phyloP scores from a whole-genome alignment of 2,329 filamentous ascomycete genomes.

The Fusarium sp. region DNA sequence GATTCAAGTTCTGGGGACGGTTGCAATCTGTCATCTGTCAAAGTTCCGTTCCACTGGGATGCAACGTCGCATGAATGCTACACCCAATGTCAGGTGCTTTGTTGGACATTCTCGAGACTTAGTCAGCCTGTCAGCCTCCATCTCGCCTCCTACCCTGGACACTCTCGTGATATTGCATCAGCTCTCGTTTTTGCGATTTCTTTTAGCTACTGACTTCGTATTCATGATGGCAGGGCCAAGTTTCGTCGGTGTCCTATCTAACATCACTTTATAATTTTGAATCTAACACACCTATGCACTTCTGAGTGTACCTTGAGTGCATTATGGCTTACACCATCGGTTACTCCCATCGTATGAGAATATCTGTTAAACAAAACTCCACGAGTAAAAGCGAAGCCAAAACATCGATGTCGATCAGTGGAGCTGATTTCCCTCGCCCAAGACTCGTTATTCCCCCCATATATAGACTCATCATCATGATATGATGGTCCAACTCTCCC shows the following conservation, averaged over 20 bases:
- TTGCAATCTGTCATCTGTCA: conserved; percentile 28
- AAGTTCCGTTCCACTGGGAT: conserved; percentile 21
- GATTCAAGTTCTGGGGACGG: conserved; percentile 2
- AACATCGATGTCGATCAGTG: conserved; percentile 16
- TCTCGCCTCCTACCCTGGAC: conserved; percentile 23
- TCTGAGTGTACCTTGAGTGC: background rate
- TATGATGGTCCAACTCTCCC: conserved; percentile 5
- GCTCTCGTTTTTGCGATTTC: background rate
- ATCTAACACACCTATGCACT: background rate
- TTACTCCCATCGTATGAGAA: no score
- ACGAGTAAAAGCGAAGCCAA: background rate
- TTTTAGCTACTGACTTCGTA: background rate
- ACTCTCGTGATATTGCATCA: background rate
- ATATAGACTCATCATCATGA: conserved; percentile 13
- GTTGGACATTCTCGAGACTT: conserved; percentile 4
- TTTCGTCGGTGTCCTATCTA: background rate
- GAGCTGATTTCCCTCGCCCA: background rate
- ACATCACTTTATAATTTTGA: background rate
- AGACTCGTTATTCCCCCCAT: background rate
- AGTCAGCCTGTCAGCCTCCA: conserved; percentile 1
- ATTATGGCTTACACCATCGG: background rate
- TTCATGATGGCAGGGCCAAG: no score
- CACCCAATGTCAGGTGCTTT: conserved; percentile 24
- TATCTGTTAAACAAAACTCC: background rate
- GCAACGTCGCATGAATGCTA: conserved; percentile 32